Percentiles rank a stretch among this genome's conserved stretches.
These are phyloP conservation scores for Allomyces macrogynus DNA, from an alignment of 192 early-diverging fungal genomes.

Conservation along the genomic window DNA sequence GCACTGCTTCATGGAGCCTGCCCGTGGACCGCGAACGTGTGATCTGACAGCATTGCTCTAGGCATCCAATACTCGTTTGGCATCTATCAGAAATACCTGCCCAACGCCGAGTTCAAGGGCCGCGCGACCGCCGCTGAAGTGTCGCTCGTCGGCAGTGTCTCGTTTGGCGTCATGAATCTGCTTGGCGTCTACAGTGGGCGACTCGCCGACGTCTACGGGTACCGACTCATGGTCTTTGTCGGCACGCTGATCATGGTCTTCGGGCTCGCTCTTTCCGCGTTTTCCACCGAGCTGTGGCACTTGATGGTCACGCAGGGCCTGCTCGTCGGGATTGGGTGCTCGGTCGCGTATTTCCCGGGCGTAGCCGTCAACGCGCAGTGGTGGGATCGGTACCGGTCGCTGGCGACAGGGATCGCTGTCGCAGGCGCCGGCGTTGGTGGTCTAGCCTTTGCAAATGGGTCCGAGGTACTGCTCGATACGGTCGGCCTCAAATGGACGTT, in stretches of 20 bases:
- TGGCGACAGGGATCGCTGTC: conserved; percentile 52
- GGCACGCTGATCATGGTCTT: conserved; percentile 21
- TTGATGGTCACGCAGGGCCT: conserved; percentile 52
- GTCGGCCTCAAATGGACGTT: conserved; percentile 46
- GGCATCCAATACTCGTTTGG: not conserved
- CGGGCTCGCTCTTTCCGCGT: conserved; percentile 22
- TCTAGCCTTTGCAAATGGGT: conserved; percentile 34
- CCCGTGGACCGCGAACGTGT: no score
- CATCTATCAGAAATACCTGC: not conserved
- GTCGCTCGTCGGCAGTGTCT: not conserved
- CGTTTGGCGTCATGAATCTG: no score
- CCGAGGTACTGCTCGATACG: conserved; percentile 31
- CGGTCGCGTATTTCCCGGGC: conserved; percentile 40
- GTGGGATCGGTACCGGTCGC: conserved; percentile 37
- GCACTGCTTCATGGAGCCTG: no score
- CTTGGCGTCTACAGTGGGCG: no score
- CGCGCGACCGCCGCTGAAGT: not conserved
- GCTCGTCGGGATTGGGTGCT: conserved; percentile 49
- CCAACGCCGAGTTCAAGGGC: not conserved
- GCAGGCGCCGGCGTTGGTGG: conserved; percentile 56
- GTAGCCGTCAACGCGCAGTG: conserved; percentile 46
- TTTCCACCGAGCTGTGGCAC: conserved; percentile 39
- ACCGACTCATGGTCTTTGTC: conserved; percentile 19
- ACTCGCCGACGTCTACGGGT: conserved; percentile 10
- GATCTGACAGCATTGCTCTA: not conserved